Conservation (phyloP, 495 filamentous ascomycete species). For the Niebla homalea region DNA sequence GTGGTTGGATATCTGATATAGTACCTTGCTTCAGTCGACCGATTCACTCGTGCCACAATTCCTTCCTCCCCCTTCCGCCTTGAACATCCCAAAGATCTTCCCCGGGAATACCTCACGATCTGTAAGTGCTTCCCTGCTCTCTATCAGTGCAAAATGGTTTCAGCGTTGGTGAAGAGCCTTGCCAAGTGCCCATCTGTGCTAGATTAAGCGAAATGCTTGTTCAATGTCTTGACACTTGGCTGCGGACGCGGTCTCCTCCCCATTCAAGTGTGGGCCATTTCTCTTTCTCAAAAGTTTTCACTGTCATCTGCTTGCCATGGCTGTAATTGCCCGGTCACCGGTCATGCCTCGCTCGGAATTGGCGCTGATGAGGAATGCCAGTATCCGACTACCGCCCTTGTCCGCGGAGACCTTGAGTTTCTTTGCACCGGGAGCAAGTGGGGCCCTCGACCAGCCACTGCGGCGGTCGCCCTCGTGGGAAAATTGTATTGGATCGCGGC, state of each 20-base stretch:
- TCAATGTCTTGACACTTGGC: not conserved
- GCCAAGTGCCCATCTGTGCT: too few relatives aligned
- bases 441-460: not conserved
- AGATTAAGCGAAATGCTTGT: not conserved
- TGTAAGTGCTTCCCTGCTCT: too few relatives aligned
- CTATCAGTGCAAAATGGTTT: too few relatives aligned
- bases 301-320: not conserved
- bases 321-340: not conserved
- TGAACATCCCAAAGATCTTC: too few relatives aligned
- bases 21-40: too few relatives aligned
- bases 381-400: slow-evolving; percentile 3
- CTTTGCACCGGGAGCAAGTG: not conserved
- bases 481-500: not conserved
- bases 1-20: too few relatives aligned
- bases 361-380: slow-evolving; percentile 8
- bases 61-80: too few relatives aligned
- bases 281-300: not conserved
- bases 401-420: slow-evolving; percentile 1
- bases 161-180: too few relatives aligned
- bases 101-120: too few relatives aligned
- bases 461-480: not conserved
- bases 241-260: not conserved
- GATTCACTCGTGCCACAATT: too few relatives aligned
- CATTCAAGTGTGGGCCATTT: not conserved
- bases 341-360: not conserved